Percentiles rank a stretch among this genome's conserved stretches.
phyloP scores from a whole-genome alignment of 2,329 filamentous ascomycete genomes.

The Penicillium vulpinum region DNA sequence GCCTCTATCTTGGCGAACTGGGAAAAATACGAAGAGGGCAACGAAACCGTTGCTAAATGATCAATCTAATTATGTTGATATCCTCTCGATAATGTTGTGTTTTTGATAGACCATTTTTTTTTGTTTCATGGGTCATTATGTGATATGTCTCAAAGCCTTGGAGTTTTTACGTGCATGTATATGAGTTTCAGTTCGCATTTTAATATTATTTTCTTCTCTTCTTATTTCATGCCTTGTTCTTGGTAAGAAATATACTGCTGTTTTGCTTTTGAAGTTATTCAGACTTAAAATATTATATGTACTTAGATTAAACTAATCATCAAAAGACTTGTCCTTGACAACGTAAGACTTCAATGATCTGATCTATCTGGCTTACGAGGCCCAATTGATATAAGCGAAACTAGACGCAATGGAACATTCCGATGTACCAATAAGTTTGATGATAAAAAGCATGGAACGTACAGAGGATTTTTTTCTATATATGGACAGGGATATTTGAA shows the following conservation, averaged over 20 bases:
- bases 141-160: slow-evolving; percentile 26
- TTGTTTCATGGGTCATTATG: slow-evolving; percentile 21
- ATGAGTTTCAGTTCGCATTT: slow-evolving; percentile 16
- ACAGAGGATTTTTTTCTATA: background rate
- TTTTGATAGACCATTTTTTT: slow-evolving; percentile 21
- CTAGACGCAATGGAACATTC: too few relatives aligned
- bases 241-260: too few relatives aligned
- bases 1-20: slow-evolving; percentile 72
- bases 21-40: slow-evolving; percentile 64
- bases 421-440: too few relatives aligned
- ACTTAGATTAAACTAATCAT: too few relatives aligned
- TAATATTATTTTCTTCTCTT: slow-evolving; percentile 5
- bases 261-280: too few relatives aligned
- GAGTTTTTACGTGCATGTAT: slow-evolving; percentile 24
- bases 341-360: too few relatives aligned
- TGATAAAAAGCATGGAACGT: background rate
- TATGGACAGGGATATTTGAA: background rate
- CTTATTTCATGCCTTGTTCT: too few relatives aligned
- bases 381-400: too few relatives aligned
- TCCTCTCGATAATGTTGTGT: slow-evolving; percentile 19
- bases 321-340: too few relatives aligned
- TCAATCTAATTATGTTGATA: slow-evolving; percentile 19
- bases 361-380: too few relatives aligned
- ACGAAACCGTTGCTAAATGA: slow-evolving; percentile 21
- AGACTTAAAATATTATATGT: too few relatives aligned